Base-by-base conservation (phyloP, 2,329 filamentous ascomycete genomes). In the Aspergillus sp. region DNA sequence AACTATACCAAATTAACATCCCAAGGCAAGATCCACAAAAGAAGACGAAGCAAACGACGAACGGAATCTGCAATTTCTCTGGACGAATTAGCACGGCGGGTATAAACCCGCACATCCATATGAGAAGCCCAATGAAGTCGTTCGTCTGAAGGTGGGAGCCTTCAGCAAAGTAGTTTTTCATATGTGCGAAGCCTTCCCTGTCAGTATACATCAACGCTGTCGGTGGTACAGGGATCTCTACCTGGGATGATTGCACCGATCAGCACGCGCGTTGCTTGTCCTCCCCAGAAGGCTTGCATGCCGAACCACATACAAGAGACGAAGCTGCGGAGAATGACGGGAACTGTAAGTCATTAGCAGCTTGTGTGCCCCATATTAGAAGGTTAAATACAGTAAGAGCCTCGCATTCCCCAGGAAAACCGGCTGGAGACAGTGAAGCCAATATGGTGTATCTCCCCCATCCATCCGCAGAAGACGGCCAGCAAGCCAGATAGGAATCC, bases 1-100 rank as follows among this genome's bases (percentile, higher is more conserved):
- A 7, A 6, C n/a, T 17, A 2, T 34, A 67, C 70, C 75, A 73
- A n/a, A 69, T 68, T 41, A 70, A 57, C 33, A 71, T 65, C 5
- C 58, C 56, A 19, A 69, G 50, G 40, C 70, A 61, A 9, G 64
- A 66, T 15, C 61, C 50, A 20, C 66, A 59, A n/a, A 64, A 66
- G 46, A 68, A 30, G 5, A 51, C 39, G 11, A 56, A 56, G 9
- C 53, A 56, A 15, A 24, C 7, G 15, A 56, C 11, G 17, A 56
- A 56, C 0, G 53, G 53, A 3, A 56, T 19, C 7, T 56, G 53
- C 1, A 56, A 39, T 15, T 56, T 56, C 45, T 56, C 53, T 3
- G 53, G 53, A 0, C 24, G 20, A 3, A 56, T 56, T 4, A 56
- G 46, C 5, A 56, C 39, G 2, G 34, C 53, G 0, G 53, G 53